Conservation (phyloP, 2,329 filamentous ascomycete genomes). For the Verticillium zaregamsianum region DNA sequence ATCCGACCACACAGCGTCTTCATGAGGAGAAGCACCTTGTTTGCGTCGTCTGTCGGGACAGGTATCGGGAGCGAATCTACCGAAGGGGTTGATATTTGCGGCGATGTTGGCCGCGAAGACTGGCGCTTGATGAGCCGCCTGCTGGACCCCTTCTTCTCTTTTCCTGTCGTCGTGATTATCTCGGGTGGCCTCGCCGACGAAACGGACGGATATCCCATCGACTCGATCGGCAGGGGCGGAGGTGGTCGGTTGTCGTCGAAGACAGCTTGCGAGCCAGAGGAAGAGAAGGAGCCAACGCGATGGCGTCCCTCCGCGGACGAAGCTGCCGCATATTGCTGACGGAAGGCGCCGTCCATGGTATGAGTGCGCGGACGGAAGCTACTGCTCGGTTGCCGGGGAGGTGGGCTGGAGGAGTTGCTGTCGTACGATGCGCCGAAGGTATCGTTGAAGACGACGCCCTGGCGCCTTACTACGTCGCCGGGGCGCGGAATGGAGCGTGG, state of each 20-base stretch:
- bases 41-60: constrained; percentile 62
- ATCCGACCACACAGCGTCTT: constrained; percentile 73
- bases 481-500: constrained; percentile 37
- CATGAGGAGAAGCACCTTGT: constrained; percentile 72
- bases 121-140: constrained; percentile 52
- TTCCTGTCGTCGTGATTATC: constrained; percentile 11
- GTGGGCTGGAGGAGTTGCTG: constrained; percentile 34
- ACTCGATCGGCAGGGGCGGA: constrained; percentile 33
- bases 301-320: constrained; percentile 49
- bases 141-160: constrained; percentile 44
- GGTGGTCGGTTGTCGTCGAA: constrained; percentile 43
- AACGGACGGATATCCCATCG: constrained; percentile 37
- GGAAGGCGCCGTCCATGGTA: constrained; percentile 53
- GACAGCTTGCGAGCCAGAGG: constrained; percentile 51
- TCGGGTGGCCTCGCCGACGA: constrained; percentile 22
- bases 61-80: constrained; percentile 58
- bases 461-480: constrained; percentile 42
- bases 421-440: constrained; percentile 47
- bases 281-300: constrained; percentile 68
- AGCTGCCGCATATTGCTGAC: constrained; percentile 32
- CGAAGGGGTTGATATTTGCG: constrained; percentile 47
- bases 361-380: constrained; percentile 49
- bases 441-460: constrained; percentile 60
- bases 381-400: constrained; percentile 27
- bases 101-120: constrained; percentile 55